Conservation (phyloP, 78 protist species). For the Anaeramoeba flamelloides region DNA sequence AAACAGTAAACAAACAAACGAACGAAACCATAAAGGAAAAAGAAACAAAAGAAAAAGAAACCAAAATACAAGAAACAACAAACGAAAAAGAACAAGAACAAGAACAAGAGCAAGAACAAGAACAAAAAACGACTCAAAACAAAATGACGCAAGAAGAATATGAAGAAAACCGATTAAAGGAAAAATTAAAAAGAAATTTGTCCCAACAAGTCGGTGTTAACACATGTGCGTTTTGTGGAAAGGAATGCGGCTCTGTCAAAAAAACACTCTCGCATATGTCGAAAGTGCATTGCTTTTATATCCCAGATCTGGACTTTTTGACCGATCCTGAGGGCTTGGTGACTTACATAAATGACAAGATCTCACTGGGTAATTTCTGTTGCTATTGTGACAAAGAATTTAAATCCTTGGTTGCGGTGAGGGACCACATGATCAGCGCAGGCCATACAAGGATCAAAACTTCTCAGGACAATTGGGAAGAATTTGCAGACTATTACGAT, state of each 20-base stretch:
- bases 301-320: conserved; percentile 57
- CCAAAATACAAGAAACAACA: no score
- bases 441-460: conserved; percentile 29
- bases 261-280: conserved; percentile 38
- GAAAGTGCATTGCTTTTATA: conserved; percentile 46
- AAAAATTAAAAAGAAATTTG: conserved; percentile 3
- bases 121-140: background rate
- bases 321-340: conserved; percentile 46
- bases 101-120: conserved; percentile 46
- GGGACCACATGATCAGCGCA: conserved; percentile 37
- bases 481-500: conserved; percentile 48
- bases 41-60: no score
- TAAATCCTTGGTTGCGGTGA: conserved; percentile 35
- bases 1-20: no score
- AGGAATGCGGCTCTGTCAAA: conserved; percentile 13
- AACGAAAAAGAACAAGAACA: conserved; percentile 24
- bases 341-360: conserved; percentile 35
- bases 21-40: no score
- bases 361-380: conserved; percentile 45
- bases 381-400: conserved; percentile 36
- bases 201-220: conserved; percentile 28
- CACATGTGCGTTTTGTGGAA: conserved; percentile 44
- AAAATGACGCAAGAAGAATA: background rate
- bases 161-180: background rate
- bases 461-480: conserved; percentile 26